Evolutionary conservation across 1,284 basidiomycete species (phyloP), one percentile per base, ranked within the genome.

Genomic region (Agaricales sp.): DNA sequence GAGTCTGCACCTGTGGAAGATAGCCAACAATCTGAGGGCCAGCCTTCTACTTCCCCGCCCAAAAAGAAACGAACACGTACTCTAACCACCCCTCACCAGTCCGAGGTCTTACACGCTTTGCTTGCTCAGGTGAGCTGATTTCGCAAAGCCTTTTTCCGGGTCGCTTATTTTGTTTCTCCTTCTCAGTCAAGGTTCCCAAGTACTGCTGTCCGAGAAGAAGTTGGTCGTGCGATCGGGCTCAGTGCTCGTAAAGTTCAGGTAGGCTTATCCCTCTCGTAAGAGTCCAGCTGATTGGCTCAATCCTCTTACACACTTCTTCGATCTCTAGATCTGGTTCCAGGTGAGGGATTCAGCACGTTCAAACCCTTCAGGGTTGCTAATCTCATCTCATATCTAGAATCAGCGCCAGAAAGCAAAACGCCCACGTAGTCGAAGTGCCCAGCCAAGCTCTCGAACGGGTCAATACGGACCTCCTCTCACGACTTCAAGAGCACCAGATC

Each of bases 241-340:
- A 89, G 85, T 61, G 87, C 87, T 46, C 77, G 87, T 37, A 86
- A 90, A 69, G 87, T 91, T 11, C 87, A 91, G 78, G 87, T 87
- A 57, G 59, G 82, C 70, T 20, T 25, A 38, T 45, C 24, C 51
- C 48, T 43, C 4, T 47, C 46, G 51, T 45, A 48, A 48, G 52
- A 53, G 47, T 45, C 50, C 24, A 47, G 37, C 45, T 52, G 13
- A 50, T 49, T 43, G 50, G 53, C 52, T 55, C 61, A 61, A 48
- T 52, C 38, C 54, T 57, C 51, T 59, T 61, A 39, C 57, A 50
- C 30, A 38, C 26, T 50, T 49, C 53, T 50, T 58, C 8, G 12
- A n/a, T 4, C 13, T 13, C 14, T 21, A 89, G 86, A 87, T 89
- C 54, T 89, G 86, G 86, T 89, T 89, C 63, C 86, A 89, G 74